phyloP scores from a whole-genome alignment of 345 rosid genomes.

The Eucalyptus curtisii region DNA sequence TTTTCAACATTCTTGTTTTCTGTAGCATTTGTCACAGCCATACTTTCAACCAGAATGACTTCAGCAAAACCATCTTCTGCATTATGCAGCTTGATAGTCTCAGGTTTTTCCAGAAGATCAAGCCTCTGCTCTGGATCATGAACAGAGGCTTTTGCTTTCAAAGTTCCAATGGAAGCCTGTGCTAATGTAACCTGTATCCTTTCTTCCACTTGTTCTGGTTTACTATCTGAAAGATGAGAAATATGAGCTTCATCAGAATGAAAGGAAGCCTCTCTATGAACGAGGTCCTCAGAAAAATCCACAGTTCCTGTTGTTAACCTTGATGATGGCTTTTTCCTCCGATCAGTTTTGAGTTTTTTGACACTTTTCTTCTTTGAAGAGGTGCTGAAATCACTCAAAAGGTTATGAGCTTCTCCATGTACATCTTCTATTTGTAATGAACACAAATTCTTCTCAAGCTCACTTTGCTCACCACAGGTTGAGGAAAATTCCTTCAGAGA shows the following conservation, averaged over 20 bases:
- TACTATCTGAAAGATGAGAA: background rate
- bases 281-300: background rate
- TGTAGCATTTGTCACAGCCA: background rate
- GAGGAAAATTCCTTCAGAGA: background rate
- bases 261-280: background rate
- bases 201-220: background rate
- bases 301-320: background rate
- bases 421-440: background rate
- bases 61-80: background rate
- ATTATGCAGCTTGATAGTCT: background rate
- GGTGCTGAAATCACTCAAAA: background rate
- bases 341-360: background rate
- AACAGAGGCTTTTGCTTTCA: background rate
- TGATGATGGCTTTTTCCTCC: background rate
- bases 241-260: background rate
- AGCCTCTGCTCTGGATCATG: background rate
- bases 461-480: background rate
- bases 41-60: background rate
- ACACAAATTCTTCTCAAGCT: background rate
- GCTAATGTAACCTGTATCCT: background rate
- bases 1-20: background rate
- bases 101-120: background rate
- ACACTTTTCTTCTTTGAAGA: background rate
- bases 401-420: background rate
- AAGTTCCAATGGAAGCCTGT: background rate